Percentiles rank a stretch among this genome's conserved stretches.
Evolutionary conservation across 208 protist species (phyloP).

Genomic region (Lotmaria passim): DNA sequence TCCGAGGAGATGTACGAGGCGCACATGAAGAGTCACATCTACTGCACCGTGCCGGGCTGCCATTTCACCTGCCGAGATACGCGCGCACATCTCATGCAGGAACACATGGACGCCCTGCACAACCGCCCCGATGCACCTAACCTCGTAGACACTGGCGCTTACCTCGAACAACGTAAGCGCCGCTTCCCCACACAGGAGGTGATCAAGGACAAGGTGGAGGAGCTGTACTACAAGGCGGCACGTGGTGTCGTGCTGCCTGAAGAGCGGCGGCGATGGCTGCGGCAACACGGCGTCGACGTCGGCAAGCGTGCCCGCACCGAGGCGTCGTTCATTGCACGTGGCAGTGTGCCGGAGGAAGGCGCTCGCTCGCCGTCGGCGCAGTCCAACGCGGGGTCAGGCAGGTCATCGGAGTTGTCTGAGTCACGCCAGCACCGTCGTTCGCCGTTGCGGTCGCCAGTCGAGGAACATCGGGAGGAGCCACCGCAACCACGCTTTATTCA

Average conservation of each 20-base stretch:
- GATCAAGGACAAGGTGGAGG: slow-evolving; percentile 81
- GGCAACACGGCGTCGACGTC: slow-evolving; percentile 79
- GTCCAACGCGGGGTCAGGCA: slow-evolving; percentile 12
- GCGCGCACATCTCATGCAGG: slow-evolving; percentile 83
- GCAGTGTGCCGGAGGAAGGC: slow-evolving; percentile 36
- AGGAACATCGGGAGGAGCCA: neutral
- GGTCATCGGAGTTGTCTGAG: neutral
- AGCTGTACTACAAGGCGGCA: slow-evolving; percentile 87
- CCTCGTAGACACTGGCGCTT: slow-evolving; percentile 66
- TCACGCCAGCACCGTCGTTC: slow-evolving; percentile 2
- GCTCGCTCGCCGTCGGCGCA: slow-evolving; percentile 21
- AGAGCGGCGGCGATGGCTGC: slow-evolving; percentile 84
- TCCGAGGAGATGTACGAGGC: slow-evolving; percentile 51
- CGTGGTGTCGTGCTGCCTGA: slow-evolving; percentile 75
- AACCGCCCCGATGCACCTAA: slow-evolving; percentile 84
- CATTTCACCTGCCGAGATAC: slow-evolving; percentile 76
- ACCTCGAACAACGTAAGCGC: slow-evolving; percentile 67
- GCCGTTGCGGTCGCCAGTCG: neutral
- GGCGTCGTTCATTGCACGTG: slow-evolving; percentile 53
- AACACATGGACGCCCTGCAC: slow-evolving; percentile 87
- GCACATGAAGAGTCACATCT: slow-evolving; percentile 81
- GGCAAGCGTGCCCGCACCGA: slow-evolving; percentile 69
- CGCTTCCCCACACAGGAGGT: slow-evolving; percentile 86
- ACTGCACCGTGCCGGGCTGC: slow-evolving; percentile 84
- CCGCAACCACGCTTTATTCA: slow-evolving; percentile 29